Evolutionary conservation across 2,329 filamentous ascomycete species (phyloP).

Genomic region (Claviceps pazoutovae): DNA sequence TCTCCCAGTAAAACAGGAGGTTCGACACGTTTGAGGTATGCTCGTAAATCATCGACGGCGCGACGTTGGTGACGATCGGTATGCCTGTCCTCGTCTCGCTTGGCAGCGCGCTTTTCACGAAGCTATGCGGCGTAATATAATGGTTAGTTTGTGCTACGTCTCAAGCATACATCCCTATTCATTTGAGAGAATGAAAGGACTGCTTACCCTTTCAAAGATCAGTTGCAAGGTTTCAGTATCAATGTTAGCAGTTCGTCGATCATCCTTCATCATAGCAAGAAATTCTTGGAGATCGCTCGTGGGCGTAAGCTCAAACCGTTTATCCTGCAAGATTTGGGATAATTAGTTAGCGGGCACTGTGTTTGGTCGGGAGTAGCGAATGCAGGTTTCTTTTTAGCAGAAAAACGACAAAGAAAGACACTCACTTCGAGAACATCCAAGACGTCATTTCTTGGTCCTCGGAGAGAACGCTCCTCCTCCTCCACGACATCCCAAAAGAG

Average conservation of each 20-base stretch:
- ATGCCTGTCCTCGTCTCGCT: slow-evolving; percentile 72
- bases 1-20: slow-evolving; percentile 66
- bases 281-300: slow-evolving; percentile 87
- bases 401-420: slow-evolving; percentile 7
- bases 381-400: not conserved
- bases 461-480: slow-evolving; percentile 79
- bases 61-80: slow-evolving; percentile 76
- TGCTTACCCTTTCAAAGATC: slow-evolving; percentile 65
- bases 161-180: no score
- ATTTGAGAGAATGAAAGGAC: not conserved
- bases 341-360: slow-evolving; percentile 6
- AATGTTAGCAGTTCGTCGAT: slow-evolving; percentile 79
- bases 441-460: slow-evolving; percentile 68
- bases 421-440: slow-evolving; percentile 78
- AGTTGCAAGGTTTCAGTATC: slow-evolving; percentile 63
- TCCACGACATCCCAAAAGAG: slow-evolving; percentile 94
- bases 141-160: not conserved
- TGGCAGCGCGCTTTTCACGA: slow-evolving; percentile 71
- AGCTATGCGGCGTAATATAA: slow-evolving; percentile 33
- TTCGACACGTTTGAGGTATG: slow-evolving; percentile 77
- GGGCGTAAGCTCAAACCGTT: slow-evolving; percentile 77
- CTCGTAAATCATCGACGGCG: slow-evolving; percentile 71
- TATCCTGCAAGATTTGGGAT: slow-evolving; percentile 44
- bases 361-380: not conserved
- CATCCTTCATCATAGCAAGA: slow-evolving; percentile 63